Evolutionary conservation across 352 stramenopile species (phyloP).

Genomic region (Phytophthora syringae): DNA sequence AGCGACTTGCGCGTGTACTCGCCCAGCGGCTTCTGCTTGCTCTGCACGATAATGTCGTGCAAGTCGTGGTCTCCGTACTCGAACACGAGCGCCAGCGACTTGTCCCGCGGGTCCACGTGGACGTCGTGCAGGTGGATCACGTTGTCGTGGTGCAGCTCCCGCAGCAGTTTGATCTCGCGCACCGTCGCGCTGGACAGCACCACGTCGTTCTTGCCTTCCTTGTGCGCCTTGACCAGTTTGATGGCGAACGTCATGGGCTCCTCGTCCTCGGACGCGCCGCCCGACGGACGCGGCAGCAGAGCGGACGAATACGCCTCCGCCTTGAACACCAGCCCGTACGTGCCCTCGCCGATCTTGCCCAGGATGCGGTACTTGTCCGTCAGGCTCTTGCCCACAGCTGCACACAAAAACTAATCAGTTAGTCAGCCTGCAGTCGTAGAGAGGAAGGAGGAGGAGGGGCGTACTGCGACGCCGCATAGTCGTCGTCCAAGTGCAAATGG

Average conservation of each 20-base stretch:
- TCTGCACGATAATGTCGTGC: conserved; percentile 90
- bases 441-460: no score
- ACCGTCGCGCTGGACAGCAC: conserved; percentile 88
- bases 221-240: conserved; percentile 91
- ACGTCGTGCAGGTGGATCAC: conserved; percentile 89
- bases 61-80: conserved; percentile 92
- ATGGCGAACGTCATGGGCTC: conserved; percentile 88
- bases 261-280: conserved; percentile 52
- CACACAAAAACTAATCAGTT: no score
- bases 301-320: conserved; percentile 70
- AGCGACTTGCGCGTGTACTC: conserved; percentile 94
- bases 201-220: conserved; percentile 91
- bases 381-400: conserved; percentile 57
- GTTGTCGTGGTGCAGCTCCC: conserved; percentile 89
- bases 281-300: conserved; percentile 43
- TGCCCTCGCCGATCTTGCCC: conserved; percentile 90
- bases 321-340: conserved; percentile 92
- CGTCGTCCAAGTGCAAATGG: no score
- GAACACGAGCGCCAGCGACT: conserved; percentile 87
- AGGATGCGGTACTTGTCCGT: conserved; percentile 88
- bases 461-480: no score
- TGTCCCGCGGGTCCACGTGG: conserved; percentile 84
- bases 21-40: conserved; percentile 87
- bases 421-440: no score
- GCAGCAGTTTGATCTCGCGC: conserved; percentile 91